Conservation (phyloP, 2,329 filamentous ascomycete species). For the Aspergillus sergii region DNA sequence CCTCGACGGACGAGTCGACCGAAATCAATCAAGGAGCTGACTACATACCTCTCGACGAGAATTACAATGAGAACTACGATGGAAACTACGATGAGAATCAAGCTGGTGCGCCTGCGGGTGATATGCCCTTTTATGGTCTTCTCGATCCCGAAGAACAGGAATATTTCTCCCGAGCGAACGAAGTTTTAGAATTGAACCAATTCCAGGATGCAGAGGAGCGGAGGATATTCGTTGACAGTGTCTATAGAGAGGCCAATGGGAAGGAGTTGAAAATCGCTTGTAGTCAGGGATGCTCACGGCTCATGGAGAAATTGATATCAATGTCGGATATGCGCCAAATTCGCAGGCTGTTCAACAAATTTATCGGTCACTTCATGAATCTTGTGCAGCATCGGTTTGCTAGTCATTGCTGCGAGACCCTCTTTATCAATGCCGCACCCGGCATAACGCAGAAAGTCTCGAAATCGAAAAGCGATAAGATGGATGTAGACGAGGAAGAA, state of each 20-base stretch:
- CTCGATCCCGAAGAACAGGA: slow-evolving; percentile 92
- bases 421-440: slow-evolving; percentile 82
- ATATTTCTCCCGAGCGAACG: slow-evolving; percentile 88
- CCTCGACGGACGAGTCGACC: slow-evolving; percentile 27
- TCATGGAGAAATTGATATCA: slow-evolving; percentile 89
- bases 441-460: slow-evolving; percentile 73
- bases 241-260: slow-evolving; percentile 82
- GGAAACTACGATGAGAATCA: slow-evolving; percentile 22
- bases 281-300: slow-evolving; percentile 89
- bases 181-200: slow-evolving; percentile 85
- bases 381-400: slow-evolving; percentile 95
- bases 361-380: slow-evolving; percentile 82
- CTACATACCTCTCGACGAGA: slow-evolving; percentile 40
- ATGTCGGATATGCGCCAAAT: slow-evolving; percentile 78
- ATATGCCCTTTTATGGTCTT: slow-evolving; percentile 86
- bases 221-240: slow-evolving; percentile 72
- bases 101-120: slow-evolving; percentile 41
- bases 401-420: slow-evolving; percentile 92
- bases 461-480: slow-evolving; percentile 44
- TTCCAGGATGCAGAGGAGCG: slow-evolving; percentile 77
- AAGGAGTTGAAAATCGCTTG: slow-evolving; percentile 96
- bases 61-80: slow-evolving; percentile 13
- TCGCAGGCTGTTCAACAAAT: slow-evolving; percentile 82
- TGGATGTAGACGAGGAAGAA: slow-evolving; percentile 50
- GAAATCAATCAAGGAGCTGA: slow-evolving; percentile 31